These are phyloP conservation scores for Claviceps capensis DNA, from an alignment of 2,329 filamentous ascomycete genomes.

Conservation along the genomic window DNA sequence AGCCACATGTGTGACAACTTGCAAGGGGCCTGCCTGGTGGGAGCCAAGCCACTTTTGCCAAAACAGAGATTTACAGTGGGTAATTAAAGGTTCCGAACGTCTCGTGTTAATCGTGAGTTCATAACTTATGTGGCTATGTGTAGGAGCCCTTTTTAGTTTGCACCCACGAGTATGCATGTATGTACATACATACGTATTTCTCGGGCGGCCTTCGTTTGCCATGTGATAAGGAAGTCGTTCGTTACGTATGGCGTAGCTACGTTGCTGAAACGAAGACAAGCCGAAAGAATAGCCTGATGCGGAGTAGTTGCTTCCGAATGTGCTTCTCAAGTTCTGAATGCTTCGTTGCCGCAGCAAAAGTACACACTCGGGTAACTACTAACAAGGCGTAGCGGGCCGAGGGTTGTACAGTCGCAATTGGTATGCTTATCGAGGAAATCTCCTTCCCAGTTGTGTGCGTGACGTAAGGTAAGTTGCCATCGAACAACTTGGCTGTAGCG, in stretches of 20 bases:
- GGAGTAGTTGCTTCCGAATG: too few species aligned
- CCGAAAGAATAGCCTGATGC: neutral
- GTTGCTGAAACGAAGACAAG: neutral
- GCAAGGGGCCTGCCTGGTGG: neutral
- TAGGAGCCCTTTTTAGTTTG: too few species aligned
- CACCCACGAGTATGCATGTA: too few species aligned
- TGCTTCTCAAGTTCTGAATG: neutral
- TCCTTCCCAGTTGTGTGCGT: neutral
- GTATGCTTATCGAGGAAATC: neutral
- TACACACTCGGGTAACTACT: neutral
- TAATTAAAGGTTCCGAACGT: too few species aligned
- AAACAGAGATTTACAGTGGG: neutral
- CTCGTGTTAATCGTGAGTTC: too few species aligned
- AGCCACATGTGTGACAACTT: neutral
- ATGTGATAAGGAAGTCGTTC: neutral
- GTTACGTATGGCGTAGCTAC: neutral
- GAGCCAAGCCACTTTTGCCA: neutral
- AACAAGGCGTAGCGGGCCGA: neutral
- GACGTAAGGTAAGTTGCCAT: too few species aligned
- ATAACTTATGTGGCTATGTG: too few species aligned
- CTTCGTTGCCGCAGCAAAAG: neutral
- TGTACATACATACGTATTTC: neutral
- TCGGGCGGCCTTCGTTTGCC: neutral
- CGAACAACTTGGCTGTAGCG: neutral
- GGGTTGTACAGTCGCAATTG: neutral